Percentiles rank a stretch among this genome's conserved stretches.
Conservation (phyloP, 2,329 filamentous ascomycete species). For the Pseudonectria buxi region DNA sequence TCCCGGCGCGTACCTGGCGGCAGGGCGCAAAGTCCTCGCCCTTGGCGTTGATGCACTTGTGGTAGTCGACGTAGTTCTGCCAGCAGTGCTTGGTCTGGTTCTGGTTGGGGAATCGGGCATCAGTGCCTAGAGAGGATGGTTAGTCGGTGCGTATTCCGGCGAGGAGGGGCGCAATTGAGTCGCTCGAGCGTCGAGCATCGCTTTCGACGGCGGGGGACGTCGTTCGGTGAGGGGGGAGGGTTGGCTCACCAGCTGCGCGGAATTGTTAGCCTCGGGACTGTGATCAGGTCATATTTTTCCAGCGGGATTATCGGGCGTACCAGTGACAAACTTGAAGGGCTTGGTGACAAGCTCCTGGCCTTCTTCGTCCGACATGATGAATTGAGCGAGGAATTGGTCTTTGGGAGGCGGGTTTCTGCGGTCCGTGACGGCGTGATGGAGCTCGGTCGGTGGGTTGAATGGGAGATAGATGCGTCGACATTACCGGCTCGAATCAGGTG, state of each 20-base stretch:
- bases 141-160: conserved; percentile 9
- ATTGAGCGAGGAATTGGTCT: conserved; percentile 23
- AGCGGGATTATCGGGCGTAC: conserved; percentile 53
- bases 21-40: conserved; percentile 97
- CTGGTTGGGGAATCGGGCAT: conserved; percentile 97
- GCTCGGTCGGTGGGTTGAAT: conserved; percentile 24
- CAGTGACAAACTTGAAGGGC: conserved; percentile 99
- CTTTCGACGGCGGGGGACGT: conserved; percentile 9
- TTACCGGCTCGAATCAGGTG: conserved; percentile 36
- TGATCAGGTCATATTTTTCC: conserved; percentile 29
- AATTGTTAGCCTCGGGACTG: conserved; percentile 36
- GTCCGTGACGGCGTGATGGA: conserved; percentile 31
- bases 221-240: conserved; percentile 10
- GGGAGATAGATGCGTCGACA: conserved; percentile 29
- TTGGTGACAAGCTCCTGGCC: conserved; percentile 76
- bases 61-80: conserved; percentile 99
- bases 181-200: conserved; percentile 12
- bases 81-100: conserved; percentile 99
- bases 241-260: conserved; percentile 37
- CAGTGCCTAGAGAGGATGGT: conserved; percentile 63
- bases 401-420: conserved; percentile 16
- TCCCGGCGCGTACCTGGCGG: conserved; percentile 64
- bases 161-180: conserved; percentile 19
- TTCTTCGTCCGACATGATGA: conserved; percentile 85
- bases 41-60: conserved; percentile 99